Conservation (phyloP, 2,329 filamentous ascomycete genomes). For the Pseudophaeomoniella oleicola region DNA sequence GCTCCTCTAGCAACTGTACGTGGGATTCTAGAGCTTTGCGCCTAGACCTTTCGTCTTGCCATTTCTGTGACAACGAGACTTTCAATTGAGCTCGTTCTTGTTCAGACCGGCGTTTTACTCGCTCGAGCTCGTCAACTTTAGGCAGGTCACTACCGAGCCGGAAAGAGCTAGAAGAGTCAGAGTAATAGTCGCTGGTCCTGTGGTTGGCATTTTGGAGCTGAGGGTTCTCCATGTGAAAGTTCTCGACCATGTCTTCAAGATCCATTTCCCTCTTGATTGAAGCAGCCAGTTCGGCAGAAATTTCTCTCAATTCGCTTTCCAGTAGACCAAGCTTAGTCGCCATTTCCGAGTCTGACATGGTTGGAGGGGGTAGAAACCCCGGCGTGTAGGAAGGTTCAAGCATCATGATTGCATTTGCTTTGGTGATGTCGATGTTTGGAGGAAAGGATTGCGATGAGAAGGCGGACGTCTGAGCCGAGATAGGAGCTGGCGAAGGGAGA, state of each 20-base stretch:
- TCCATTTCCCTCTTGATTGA: conserved; percentile 96
- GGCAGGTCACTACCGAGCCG: conserved; percentile 53
- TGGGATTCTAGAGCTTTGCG: conserved; percentile 68
- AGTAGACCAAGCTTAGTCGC: conserved; percentile 62
- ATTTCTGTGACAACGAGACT: conserved; percentile 67
- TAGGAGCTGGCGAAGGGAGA: conserved; percentile 37
- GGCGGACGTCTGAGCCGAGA: conserved; percentile 18
- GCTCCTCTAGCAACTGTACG: conserved; percentile 67
- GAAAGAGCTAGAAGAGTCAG: conserved; percentile 78
- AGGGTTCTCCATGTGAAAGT: conserved; percentile 62
- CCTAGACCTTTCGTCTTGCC: conserved; percentile 71
- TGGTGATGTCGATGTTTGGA: conserved; percentile 34
- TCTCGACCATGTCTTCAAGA: conserved; percentile 82
- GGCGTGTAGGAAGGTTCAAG: conserved; percentile 4
- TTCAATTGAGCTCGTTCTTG: conserved; percentile 82
- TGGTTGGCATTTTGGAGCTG: conserved; percentile 43
- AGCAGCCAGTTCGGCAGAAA: conserved; percentile 79
- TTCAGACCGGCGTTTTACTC: conserved; percentile 67
- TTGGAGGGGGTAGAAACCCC: conserved; percentile 10
- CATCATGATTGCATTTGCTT: conserved; percentile 28
- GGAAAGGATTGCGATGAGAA: conserved; percentile 24
- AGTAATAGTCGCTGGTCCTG: conserved; percentile 94
- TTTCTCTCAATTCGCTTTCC: conserved; percentile 85
- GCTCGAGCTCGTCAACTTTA: conserved; percentile 60
- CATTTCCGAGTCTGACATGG: conserved; percentile 26